phyloP scores from a whole-genome alignment of 202 grass and related monocot genomes.

The Schoenoplectus tabernaemontani region DNA sequence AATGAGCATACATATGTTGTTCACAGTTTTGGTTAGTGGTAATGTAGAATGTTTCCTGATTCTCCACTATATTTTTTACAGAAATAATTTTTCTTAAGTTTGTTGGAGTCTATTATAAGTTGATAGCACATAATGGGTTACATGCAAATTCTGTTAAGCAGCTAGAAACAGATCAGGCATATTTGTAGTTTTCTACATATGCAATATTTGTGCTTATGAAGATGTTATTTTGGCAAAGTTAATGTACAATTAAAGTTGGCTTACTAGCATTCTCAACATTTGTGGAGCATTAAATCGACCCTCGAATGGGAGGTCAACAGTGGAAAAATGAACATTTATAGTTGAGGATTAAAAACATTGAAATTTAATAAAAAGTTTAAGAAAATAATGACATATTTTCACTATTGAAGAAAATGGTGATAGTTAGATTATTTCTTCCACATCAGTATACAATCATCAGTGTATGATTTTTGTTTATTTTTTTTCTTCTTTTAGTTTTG shows the following conservation, averaged over 20 bases:
- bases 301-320: too few species aligned
- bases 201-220: not conserved
- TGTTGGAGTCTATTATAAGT: not conserved
- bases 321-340: not conserved
- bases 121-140: not conserved
- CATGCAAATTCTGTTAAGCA: not conserved
- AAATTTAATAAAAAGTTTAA: not conserved
- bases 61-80: not conserved
- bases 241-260: not conserved
- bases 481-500: not conserved
- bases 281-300: not conserved
- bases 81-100: not conserved
- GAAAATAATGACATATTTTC: not conserved
- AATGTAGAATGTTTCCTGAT: not conserved
- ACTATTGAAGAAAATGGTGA: not conserved
- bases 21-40: not conserved
- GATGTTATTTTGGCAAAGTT: not conserved
- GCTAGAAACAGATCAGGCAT: not conserved
- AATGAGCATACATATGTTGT: not conserved
- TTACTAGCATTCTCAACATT: not conserved
- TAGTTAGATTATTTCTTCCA: not conserved
- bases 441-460: not conserved
- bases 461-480: not conserved
- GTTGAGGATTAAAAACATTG: not conserved
- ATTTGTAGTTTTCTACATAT: not conserved